Evolutionary conservation across 1,284 basidiomycete species (phyloP).

Genomic region (Wolfiporia cocos): DNA sequence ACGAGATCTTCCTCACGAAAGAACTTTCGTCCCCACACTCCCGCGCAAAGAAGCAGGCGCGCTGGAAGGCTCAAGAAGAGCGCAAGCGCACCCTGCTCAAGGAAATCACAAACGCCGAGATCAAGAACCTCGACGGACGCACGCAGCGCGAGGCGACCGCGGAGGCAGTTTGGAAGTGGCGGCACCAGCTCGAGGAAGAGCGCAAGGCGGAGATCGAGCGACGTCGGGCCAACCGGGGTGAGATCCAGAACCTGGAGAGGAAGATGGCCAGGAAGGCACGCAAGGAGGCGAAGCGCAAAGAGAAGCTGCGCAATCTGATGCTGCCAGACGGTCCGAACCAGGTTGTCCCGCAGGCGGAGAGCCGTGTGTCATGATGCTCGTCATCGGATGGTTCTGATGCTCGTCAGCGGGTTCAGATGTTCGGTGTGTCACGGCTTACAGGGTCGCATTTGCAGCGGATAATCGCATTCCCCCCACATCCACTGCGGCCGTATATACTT

Average conservation of each 20-base stretch:
- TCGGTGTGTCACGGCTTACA: too few relatives aligned
- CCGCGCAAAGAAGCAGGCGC: conserved; percentile 69
- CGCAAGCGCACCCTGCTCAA: conserved; percentile 44
- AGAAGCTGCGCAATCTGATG: conserved; percentile 55
- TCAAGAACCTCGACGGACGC: conserved; percentile 49
- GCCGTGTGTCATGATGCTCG: background rate
- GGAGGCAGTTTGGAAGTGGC: conserved; percentile 71
- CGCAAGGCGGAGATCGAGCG: conserved; percentile 52
- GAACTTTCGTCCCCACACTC: conserved; percentile 78
- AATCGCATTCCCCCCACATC: too few relatives aligned
- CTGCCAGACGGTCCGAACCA: conserved; percentile 63
- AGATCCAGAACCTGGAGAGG: conserved; percentile 24
- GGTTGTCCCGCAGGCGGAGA: conserved; percentile 40
- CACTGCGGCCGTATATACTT: too few relatives aligned
- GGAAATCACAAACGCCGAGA: conserved; percentile 48
- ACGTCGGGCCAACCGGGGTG: conserved; percentile 33
- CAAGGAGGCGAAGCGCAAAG: conserved; percentile 54
- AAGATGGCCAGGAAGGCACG: conserved; percentile 47
- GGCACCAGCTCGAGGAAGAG: conserved; percentile 49
- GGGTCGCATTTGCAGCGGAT: too few relatives aligned
- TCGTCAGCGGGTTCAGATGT: too few relatives aligned
- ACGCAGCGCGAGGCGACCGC: conserved; percentile 52
- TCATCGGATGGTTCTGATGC: background rate
- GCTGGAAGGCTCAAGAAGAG: conserved; percentile 56
- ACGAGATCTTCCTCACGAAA: conserved; percentile 57